phyloP scores from a whole-genome alignment of 352 stramenopile species.

The Globisporangium barbulae region DNA sequence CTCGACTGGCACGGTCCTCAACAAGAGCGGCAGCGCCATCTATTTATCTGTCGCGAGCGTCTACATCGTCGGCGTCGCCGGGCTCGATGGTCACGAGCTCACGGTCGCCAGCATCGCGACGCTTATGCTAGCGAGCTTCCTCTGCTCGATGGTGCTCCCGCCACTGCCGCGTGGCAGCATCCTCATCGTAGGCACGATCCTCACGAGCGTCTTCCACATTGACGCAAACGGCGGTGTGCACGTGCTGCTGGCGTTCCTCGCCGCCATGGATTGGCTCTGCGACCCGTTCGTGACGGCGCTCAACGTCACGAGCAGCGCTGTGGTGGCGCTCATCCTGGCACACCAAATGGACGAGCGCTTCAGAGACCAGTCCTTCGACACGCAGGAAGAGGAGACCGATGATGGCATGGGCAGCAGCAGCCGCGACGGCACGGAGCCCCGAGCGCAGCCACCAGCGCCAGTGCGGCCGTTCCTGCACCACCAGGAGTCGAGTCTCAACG shows the following conservation, averaged over 20 bases:
- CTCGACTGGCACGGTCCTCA: constrained; percentile 37
- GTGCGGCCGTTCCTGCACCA: constrained; percentile 2
- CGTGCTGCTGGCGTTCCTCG: constrained; percentile 39
- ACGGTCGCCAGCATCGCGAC: constrained; percentile 24
- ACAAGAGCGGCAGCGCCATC: constrained; percentile 60
- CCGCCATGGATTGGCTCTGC: constrained; percentile 52
- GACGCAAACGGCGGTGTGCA: constrained; percentile 16
- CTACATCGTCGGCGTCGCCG: constrained; percentile 36
- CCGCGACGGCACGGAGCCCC: background rate
- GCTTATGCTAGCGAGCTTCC: constrained; percentile 34
- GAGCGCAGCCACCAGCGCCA: background rate
- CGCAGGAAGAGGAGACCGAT: constrained; percentile 31
- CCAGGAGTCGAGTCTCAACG: constrained; percentile 14
- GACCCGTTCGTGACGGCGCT: constrained; percentile 49
- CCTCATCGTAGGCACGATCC: constrained; percentile 33
- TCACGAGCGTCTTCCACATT: constrained; percentile 49
- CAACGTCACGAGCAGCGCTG: constrained; percentile 49
- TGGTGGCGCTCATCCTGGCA: constrained; percentile 51
- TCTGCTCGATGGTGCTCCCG: constrained; percentile 37
- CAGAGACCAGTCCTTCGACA: constrained; percentile 25
- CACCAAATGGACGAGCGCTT: constrained; percentile 43
- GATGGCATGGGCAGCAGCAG: constrained; percentile 16
- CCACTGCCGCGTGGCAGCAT: constrained; percentile 37
- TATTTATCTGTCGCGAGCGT: constrained; percentile 47
- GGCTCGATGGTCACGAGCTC: constrained; percentile 21